Base-by-base conservation (phyloP, 192 early-diverging fungal species). In the Coemansia sp. region DNA sequence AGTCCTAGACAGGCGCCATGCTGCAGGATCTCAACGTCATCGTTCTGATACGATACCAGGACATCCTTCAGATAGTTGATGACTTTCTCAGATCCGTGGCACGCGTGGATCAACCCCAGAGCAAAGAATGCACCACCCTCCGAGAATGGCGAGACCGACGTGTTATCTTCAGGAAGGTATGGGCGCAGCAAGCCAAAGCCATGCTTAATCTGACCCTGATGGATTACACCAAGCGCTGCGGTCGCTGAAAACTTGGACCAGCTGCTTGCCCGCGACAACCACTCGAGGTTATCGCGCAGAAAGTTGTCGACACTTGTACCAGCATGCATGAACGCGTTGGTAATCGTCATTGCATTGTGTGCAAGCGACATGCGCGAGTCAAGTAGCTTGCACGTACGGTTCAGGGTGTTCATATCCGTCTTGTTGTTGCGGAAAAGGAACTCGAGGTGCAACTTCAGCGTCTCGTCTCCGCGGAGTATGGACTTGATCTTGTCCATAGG, bases 241-340 rank as follows among this genome's bases (percentile, higher is more conserved):
- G 96, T 98, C 2, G 96, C 97, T 56, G 93, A 92, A 76, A 99
- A 99, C 82, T 99, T 99, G 24, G 95, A 90, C 97, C 97, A 99
- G 84, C 97, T 97, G 30, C 90, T 97, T 44, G 96, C 94, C 56
- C 96, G 88, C 51, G 91, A 88, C 38, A 99, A 86, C 97, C 97
- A 99, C 67, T 99, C 96, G 48, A 98, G 81, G 74, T 95, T 98
- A 59, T 96, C 91, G 50, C 97, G 85, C 78, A 99, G 84, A 70
- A 99, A 99, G 68, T 94, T 94, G 69, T 99, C 97, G 58, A 92
- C 92, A 2, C 96, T 97, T 3, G 97, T 99, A 24, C 97, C 97
- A 23, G 96, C 93, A 55, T 97, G 91, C 94, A 96, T 96, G 65
- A 95, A 97, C 0, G 96, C 95, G 62, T 99, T 99, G 25, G 96